Evolutionary conservation across 2,329 filamentous ascomycete genomes (phyloP).

Genomic region (Nemania serpens): DNA sequence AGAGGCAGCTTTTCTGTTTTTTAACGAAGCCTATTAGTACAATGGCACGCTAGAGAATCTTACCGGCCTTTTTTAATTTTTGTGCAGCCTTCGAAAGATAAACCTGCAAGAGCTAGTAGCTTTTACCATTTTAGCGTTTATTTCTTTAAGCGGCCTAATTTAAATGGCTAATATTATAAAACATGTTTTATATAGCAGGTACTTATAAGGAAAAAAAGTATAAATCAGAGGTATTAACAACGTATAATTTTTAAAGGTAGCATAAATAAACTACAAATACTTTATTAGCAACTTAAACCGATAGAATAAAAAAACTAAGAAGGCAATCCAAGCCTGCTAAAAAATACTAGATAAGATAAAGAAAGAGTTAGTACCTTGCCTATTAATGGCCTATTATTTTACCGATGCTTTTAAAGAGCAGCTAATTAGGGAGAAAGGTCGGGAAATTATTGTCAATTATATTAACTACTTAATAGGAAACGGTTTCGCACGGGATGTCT

Average conservation of each 20-base stretch:
- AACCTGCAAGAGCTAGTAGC: background rate
- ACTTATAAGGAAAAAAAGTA: background rate
- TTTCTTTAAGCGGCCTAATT: background rate
- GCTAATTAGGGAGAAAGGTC: background rate
- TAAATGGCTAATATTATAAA: background rate
- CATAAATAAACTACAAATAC: background rate
- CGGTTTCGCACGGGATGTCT: background rate
- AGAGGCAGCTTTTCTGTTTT: background rate
- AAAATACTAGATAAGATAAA: background rate
- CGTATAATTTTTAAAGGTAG: background rate
- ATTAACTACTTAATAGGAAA: background rate
- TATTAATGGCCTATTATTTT: background rate
- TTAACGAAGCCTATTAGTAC: conserved; percentile 2
- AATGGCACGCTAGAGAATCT: background rate
- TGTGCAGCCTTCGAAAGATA: background rate
- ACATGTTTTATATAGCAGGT: background rate
- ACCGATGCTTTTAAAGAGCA: background rate
- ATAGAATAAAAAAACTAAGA: background rate
- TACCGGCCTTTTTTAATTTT: background rate
- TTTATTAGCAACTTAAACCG: background rate
- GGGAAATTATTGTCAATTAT: background rate
- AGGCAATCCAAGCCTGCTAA: background rate
- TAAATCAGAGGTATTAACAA: background rate
- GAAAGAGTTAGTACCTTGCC: background rate
- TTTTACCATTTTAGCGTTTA: conserved; percentile 4